A percentile compares a stretch with the other conserved stretches of the same genome.
These are phyloP conservation scores for Lipomyces yamanashiensis DNA, from an alignment of 805 yeast species.

Conservation along the genomic window DNA sequence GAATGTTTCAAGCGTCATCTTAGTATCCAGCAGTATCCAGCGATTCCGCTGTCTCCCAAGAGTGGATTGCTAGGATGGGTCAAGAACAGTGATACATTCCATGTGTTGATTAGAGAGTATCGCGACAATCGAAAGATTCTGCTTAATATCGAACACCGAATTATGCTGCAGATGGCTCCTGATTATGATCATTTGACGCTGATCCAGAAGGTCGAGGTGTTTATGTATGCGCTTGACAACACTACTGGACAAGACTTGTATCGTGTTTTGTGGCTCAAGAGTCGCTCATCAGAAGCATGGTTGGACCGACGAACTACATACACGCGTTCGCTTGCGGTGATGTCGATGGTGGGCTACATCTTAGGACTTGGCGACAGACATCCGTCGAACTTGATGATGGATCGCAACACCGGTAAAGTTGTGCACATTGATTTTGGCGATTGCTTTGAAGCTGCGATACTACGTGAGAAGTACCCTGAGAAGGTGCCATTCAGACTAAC, in stretches of 20 bases:
- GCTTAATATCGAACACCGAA: conserved; percentile 89
- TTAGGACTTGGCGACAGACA: conserved; percentile 97
- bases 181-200: conserved; percentile 88
- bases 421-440: conserved; percentile 98
- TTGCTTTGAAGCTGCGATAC: conserved; percentile 96
- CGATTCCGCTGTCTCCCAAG: conserved; percentile 94
- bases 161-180: conserved; percentile 98
- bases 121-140: conserved; percentile 89
- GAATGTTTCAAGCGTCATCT: conserved; percentile 96
- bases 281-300: conserved; percentile 97
- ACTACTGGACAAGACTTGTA: conserved; percentile 96
- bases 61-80: conserved; percentile 98
- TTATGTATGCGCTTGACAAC: conserved; percentile 91
- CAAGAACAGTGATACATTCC: conserved; percentile 95
- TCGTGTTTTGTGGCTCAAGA: conserved; percentile 93
- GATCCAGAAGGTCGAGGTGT: conserved; percentile 92
- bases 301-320: conserved; percentile 94
- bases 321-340: conserved; percentile 93
- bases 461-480: conserved; percentile 96
- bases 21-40: conserved; percentile 89
- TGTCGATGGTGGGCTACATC: conserved; percentile 99
- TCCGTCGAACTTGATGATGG: conserved; percentile 95
- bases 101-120: conserved; percentile 86
- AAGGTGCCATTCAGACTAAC: conserved; percentile 97
- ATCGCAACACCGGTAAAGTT: conserved; percentile 91